Evolutionary conservation across 345 rosid species (phyloP).

Genomic region (Boechera stricta): DNA sequence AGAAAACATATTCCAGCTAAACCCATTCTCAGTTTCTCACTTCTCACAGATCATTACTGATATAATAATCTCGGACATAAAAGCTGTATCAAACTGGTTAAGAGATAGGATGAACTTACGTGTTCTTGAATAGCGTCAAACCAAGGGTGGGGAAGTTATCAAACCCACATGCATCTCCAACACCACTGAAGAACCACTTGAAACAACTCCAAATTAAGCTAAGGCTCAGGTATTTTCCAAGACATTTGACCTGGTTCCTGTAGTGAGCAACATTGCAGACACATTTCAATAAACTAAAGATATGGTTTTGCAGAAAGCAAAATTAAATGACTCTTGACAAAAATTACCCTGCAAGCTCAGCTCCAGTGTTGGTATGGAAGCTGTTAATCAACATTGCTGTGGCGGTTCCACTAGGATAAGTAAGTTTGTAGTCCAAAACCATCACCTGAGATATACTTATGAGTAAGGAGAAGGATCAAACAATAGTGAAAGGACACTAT

Average conservation of each 20-base stretch:
- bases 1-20: neutral
- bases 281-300: constrained; percentile 1
- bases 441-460: constrained; percentile 60
- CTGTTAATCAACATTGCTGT: constrained; percentile 96
- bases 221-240: constrained; percentile 87
- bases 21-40: neutral
- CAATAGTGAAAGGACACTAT: neutral
- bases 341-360: constrained; percentile 88
- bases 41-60: neutral
- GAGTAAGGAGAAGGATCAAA: neutral
- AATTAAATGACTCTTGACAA: neutral
- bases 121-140: constrained; percentile 73
- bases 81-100: neutral
- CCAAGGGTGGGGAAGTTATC: constrained; percentile 94
- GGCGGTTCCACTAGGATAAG: constrained; percentile 97
- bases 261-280: constrained; percentile 25
- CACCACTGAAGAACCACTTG: constrained; percentile 97
- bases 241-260: constrained; percentile 90
- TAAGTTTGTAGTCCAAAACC: constrained; percentile 90
- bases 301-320: neutral
- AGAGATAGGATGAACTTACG: constrained; percentile 58
- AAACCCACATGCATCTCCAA: constrained; percentile 93
- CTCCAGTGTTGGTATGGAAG: constrained; percentile 85
- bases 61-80: neutral
- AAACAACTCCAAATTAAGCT: constrained; percentile 95